phyloP scores from a whole-genome alignment of 768 basidiomycete genomes.

The Butyriboletus loyo region DNA sequence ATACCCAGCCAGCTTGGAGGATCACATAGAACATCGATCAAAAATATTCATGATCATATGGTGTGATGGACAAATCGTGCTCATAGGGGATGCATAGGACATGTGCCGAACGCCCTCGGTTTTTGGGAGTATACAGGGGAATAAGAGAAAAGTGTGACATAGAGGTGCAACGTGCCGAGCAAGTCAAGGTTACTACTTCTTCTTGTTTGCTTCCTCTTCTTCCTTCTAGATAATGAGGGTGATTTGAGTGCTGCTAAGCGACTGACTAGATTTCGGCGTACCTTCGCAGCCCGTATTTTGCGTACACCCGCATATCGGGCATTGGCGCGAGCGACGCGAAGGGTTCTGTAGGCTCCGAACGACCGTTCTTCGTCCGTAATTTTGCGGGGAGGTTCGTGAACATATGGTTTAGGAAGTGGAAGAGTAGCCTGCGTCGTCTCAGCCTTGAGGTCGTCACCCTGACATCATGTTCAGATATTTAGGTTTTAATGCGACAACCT shows the following conservation, averaged over 20 bases:
- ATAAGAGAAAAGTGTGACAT: constrained; percentile 21
- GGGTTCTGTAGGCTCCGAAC: constrained; percentile 84
- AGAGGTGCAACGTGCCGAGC: constrained; percentile 17
- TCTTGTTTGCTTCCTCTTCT: constrained; percentile 90
- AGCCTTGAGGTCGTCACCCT: constrained; percentile 83
- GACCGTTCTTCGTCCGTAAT: constrained; percentile 89
- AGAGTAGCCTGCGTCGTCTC: constrained; percentile 66
- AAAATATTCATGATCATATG: neutral
- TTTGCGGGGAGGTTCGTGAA: constrained; percentile 84
- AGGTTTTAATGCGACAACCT: neutral
- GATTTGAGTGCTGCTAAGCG: constrained; percentile 13
- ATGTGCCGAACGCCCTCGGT: constrained; percentile 29
- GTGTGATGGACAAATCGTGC: neutral
- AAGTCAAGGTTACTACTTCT: constrained; percentile 57
- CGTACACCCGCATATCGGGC: constrained; percentile 84
- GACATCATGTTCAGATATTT: constrained; percentile 7
- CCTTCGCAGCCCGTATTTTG: constrained; percentile 85
- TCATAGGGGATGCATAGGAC: constrained; percentile 32
- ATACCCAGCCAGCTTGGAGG: constrained; percentile 15
- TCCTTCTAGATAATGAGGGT: constrained; percentile 55
- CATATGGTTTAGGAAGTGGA: constrained; percentile 64
- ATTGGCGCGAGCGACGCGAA: constrained; percentile 80
- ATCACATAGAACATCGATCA: neutral
- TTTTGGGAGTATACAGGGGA: constrained; percentile 38
- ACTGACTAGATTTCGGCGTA: constrained; percentile 35